Evolutionary conservation across 2,329 filamentous ascomycete genomes (phyloP), one percentile per base, ranked within the genome.

Genomic region (Microcyclospora tardicrescens): DNA sequence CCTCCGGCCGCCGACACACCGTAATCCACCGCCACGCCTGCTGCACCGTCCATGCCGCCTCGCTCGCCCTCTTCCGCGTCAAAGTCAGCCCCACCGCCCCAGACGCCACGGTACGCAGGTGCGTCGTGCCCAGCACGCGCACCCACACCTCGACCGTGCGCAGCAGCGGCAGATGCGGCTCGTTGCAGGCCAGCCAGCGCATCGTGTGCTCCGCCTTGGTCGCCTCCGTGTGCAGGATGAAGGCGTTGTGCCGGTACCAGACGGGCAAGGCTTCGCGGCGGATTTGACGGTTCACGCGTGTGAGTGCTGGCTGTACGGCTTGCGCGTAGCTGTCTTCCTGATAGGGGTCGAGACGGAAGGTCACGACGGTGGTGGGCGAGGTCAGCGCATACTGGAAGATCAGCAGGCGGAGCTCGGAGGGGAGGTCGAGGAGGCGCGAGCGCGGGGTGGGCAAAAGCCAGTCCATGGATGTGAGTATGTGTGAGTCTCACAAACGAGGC

Each of bases 191-290:
- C 10, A 56, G 41, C 55, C 55, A 58, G 6, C 34, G 33, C n/a
- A 36, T 36, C 2, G 48, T 47, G 19, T 57, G 50, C 10, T 47
- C 42, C 16, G 44, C 44, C 44, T 55, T 55, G 28, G 41, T 28
- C n/a, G 39, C 47, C 39, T 57, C 52, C 9, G 52, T 54, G 40
- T 56, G 53, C 2, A 58, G 35, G 14, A 56, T 41, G 41, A 58
- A 56, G 27, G 42, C 37, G 36, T 57, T 56, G 43, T 38, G 41
- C 30, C 46, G 46, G 41, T 55, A 59, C 43, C 44, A 57, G 1
- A 55, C 29, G 2, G 54, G 53, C 8, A 58, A 36, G 6, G 36
- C 45, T 41, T 59, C 56, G 2, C 28, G 31, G 6, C 55, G 49
- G 10, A 57, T 32, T 33, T 54, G 52, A 12, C 48, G 43, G 34